Evolutionary conservation across 345 rosid genomes (phyloP).

Genomic region (Arabis hirsuta): DNA sequence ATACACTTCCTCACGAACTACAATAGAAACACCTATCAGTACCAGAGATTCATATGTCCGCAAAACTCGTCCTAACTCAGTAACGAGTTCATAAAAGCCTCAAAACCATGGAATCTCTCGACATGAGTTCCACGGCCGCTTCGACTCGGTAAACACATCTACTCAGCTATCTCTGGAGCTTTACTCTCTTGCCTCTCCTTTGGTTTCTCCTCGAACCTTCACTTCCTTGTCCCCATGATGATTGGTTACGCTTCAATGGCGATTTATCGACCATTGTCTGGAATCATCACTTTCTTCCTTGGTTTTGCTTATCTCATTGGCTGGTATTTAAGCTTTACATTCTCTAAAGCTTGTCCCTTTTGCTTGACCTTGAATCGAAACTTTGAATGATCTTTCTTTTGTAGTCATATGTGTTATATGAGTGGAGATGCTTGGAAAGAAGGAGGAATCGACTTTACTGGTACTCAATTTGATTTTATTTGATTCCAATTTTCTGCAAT

Average conservation of each 20-base stretch:
- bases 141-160: conserved; percentile 67
- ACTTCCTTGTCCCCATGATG: conserved; percentile 82
- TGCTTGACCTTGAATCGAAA: not conserved
- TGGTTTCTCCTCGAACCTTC: conserved; percentile 90
- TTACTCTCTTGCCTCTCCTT: conserved; percentile 78
- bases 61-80: conserved; percentile 10
- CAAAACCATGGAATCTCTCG: conserved; percentile 45
- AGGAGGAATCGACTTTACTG: conserved; percentile 98
- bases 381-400: not conserved
- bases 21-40: not conserved
- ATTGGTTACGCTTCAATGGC: conserved; percentile 80
- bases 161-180: conserved; percentile 67
- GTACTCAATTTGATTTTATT: conserved; percentile 45
- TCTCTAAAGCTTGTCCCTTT: not conserved
- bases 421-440: conserved; percentile 99
- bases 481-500: not conserved
- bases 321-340: conserved; percentile 51
- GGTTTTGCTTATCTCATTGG: conserved; percentile 92
- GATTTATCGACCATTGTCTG: conserved; percentile 66
- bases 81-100: not conserved
- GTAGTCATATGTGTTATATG: conserved; percentile 96
- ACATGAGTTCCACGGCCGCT: conserved; percentile 69
- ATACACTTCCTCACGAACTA: conserved; percentile 6
- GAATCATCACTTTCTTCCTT: conserved; percentile 68
- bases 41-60: conserved; percentile 2